Base-by-base conservation (phyloP, 805 yeast genomes). In the Candida nonsorbophila region DNA sequence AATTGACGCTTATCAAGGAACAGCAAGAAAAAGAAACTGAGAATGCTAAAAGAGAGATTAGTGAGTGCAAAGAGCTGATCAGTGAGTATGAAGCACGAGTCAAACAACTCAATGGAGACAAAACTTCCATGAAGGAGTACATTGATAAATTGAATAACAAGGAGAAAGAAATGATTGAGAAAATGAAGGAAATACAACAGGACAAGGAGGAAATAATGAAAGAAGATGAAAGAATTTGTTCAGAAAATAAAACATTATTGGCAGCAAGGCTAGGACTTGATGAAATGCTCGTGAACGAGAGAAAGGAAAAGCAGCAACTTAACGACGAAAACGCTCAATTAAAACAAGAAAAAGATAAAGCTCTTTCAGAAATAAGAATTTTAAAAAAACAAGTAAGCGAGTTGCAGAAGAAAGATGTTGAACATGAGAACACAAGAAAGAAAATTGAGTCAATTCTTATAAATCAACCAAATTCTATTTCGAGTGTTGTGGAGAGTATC, bases 211-310 rank as follows among this genome's bases (percentile, higher is more conserved):
- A 15, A 12, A 14, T 30, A 8, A 24, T 24, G 14, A 25, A 15
- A 13, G 9, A n/a, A 9, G 14, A 23, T 6, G 25, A 14, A 24
- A 7, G 16, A 5, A 11, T 20, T 14, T 10, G 13, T 21, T 11
- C n/a, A 20, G 26, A 22, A 12, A 7, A 24, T 16, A n/a, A 24
- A 6, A 18, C 8, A 5, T 13, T 22, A n/a, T 11, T 14, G n/a
- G n/a, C 22, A 22, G 34, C 37, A 3, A 25, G 31, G 16, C 28
- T 25, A 10, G 25, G 24, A 8, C 18, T 25, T 27, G 32, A 30
- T 18, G 25, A 27, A 12, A 30, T 17, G 7, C 16, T 32, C 11
- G 28, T 32, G 12, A 7, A 27, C 6, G 32, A 32, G 11, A 20
- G 18, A 12, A 14, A 27, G 3, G 15, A 3, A 11, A 15, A 24